Base-by-base conservation (phyloP, 306 rosid species). In the Crataegus laevigata region DNA sequence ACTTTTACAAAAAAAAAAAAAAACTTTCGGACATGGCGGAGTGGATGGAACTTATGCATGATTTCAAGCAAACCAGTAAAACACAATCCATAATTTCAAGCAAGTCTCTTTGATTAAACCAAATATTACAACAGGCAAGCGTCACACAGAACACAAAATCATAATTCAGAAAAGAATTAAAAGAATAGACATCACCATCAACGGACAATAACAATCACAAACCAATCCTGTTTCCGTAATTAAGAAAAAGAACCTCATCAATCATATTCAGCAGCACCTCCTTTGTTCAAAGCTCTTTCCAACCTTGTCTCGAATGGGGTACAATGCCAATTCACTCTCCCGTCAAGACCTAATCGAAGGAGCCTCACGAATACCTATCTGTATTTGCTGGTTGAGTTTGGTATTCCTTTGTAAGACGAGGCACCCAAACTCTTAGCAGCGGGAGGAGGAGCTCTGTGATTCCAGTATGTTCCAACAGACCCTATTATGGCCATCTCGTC, bases 221-320 rank as follows among this genome's bases (percentile, higher is more conserved):
- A 26, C 21, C 21, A 61, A 25, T 32, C 74, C 66, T 30, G 14
- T 29, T 63, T 63, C 24, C 68, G 9, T 10, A 3, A 47, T 17
- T 18, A 7, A 6, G n/a, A 38, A 29, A 51, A 6, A 1, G 19
- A 51, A 13, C 57, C 65, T 43, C 78, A 71, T 80, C 54, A 47
- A 47, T 47, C 54, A 47, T 47, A 15, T 75, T 81, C 84, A 29
- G 83, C 82, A 78, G 75, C 80, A 71, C 87, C 88, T 75, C 87
- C 89, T 75, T 80, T 69, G 36, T 85, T 85, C 91, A 93, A 71
- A 81, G 96, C 96, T 82, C 93, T 89, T 85, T 93, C 96, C 78
- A 89, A 72, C 78, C 97, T 88, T 50, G 91, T 83, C 86, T 88
- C 98, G 78, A 93, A 93, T 69, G 96, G 98, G 66, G 96, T 93